Evolutionary conservation across 305 asterid species (phyloP), one percentile per base, ranked within the genome.

Genomic region (Fraxinus ornus): DNA sequence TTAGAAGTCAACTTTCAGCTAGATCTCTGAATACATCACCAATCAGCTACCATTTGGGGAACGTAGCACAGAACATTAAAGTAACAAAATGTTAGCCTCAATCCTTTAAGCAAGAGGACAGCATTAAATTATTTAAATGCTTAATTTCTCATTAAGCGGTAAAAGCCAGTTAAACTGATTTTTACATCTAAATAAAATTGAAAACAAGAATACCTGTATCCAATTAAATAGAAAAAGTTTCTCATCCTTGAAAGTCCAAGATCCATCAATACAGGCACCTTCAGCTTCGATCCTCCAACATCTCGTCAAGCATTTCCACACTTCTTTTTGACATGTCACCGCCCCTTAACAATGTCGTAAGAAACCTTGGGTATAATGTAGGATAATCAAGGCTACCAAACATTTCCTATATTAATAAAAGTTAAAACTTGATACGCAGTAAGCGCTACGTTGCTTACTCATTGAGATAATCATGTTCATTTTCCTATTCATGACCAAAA

Each of bases 261-360:
- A 86, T 81, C 83, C 86, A 79, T 70, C 28, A 68, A 41, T 41
- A 80, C 52, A 80, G 22, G 49, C 55, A 78, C 78, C 49, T 80
- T 94, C 87, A 93, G 77, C 91, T 89, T 83, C 91, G 89, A 83
- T 95, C 95, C 90, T 93, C 97, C 92, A 96, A 84, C 98, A 96
- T 92, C 90, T 93, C 96, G 49, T 95, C 97, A 1, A 94, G 97
- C 91, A 94, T 90, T 86, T 95, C 97, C 84, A 86, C 93, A 24
- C 93, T 84, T 89, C 95, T 89, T 89, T 89, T 92, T 88, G 94
- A 93, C 91, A 93, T 84, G 55, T 94, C 98, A 80, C 94, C 97
- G 73, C 97, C 90, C 84, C 91, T 91, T 84, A 95, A 82, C 90
- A 94, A 84, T 13, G 95, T 91, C 24, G 96, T 94, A 76, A 95